phyloP scores from a whole-genome alignment of 768 basidiomycete genomes.

The Mycena maculata region DNA sequence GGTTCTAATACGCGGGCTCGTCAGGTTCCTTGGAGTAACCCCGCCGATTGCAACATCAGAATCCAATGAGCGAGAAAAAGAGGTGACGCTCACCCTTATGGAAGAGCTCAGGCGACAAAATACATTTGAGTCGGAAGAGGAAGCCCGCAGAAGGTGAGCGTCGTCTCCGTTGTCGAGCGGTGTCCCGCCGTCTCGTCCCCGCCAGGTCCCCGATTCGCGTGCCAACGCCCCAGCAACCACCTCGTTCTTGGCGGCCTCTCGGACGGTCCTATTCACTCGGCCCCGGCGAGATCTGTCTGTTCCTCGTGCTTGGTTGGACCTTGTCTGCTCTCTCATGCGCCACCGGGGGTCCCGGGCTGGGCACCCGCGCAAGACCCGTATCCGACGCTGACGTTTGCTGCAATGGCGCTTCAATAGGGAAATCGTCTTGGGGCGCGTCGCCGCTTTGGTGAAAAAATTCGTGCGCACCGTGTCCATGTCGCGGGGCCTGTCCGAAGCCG shows the following conservation, averaged over 20 bases:
- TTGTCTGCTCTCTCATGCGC: slow-evolving; percentile 14
- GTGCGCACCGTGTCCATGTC: slow-evolving; percentile 84
- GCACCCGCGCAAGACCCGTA: slow-evolving; percentile 2
- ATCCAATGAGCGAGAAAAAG: slow-evolving; percentile 83
- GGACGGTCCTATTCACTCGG: not conserved
- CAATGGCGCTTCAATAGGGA: slow-evolving; percentile 67
- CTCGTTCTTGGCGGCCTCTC: slow-evolving; percentile 14
- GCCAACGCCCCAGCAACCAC: slow-evolving; percentile 10
- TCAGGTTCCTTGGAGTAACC: slow-evolving; percentile 84
- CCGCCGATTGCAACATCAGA: slow-evolving; percentile 84
- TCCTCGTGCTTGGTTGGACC: slow-evolving; percentile 4
- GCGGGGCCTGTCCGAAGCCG: slow-evolving; percentile 87
- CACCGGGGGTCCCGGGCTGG: slow-evolving; percentile 17
- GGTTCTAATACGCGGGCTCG: slow-evolving; percentile 14
- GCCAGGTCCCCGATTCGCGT: slow-evolving; percentile 24
- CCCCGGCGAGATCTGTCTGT: slow-evolving; percentile 13
- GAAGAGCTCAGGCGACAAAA: slow-evolving; percentile 88
- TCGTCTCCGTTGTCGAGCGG: not conserved
- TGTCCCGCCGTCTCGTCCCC: slow-evolving; percentile 8
- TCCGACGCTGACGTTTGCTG: slow-evolving; percentile 30
- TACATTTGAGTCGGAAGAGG: slow-evolving; percentile 90
- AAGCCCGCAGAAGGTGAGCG: slow-evolving; percentile 86
- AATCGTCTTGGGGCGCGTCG: slow-evolving; percentile 89
- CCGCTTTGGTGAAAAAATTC: slow-evolving; percentile 91
- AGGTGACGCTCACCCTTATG: slow-evolving; percentile 88